Evolutionary conservation across 495 filamentous ascomycete species (phyloP), one percentile per base, ranked within the genome.

Genomic region (Clavariopsis aquatica): DNA sequence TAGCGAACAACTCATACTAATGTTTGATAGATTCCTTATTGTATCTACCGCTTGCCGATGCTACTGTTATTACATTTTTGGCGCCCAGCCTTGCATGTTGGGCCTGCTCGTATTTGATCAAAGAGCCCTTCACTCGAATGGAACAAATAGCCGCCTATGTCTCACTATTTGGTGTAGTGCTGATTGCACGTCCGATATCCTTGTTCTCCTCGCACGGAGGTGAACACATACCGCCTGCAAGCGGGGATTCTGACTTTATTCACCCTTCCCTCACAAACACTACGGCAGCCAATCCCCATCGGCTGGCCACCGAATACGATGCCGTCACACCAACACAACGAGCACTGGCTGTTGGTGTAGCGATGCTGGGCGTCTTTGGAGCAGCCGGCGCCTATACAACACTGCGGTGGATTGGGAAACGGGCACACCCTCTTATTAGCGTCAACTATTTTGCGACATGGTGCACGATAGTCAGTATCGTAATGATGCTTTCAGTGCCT

Each of bases 51-150:
- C 80, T 98, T 0, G 88, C 91, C 5, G 93, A 98, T 69, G 93
- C 94, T 12, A 96, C 91, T 0, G 94, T 97, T 0, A 87, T 98
- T 47, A 96, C 91, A 47, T 98, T 97, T 71, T 83, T 98, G 0
- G 84, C 89, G 0, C 94, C 94, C 0, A 87, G 87, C 17, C 80
- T 96, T 1, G 82, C 90, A n/a, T 89, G 90, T 54, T 96, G 90
- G 72, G 86, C 86, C 12, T 96, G 92, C 72, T 89, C 88, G 17
- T 72, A 92, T 20, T 77, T 96, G 19, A 82, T 89, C 49, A 79
- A 80, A 23, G 89, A 96, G 67, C 88, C 89, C 0, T 97, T 93
- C 73, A 92, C 90, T 0, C 79, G 85, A 20, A 84, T 81, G 8
- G 91, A 96, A 71, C 86, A 93, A 65, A 73, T 92, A 1, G 91